Evolutionary conservation across 2,329 filamentous ascomycete species (phyloP), one percentile per base, ranked within the genome.

Genomic region (Neoscytalidium dimidiatum): DNA sequence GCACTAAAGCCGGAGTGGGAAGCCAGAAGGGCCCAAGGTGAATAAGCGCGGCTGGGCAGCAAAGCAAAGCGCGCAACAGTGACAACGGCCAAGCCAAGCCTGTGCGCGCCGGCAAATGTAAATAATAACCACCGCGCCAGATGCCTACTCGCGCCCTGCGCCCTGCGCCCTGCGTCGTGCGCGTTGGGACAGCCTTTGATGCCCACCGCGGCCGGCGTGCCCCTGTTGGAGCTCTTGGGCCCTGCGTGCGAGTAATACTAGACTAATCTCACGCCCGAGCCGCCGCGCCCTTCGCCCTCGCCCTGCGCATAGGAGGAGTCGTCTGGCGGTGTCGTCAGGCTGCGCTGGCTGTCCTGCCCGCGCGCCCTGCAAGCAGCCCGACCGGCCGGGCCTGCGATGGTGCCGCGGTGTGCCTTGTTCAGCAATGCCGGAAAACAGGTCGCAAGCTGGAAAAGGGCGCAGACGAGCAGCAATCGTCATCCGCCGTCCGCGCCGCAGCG

Each of bases 241-340:
- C 49, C 49, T 52, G 49, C 17, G 17, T 52, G 29, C 49, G 28
- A 46, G 56, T 46, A 60, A 60, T 60, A 38, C 44, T 23, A 43
- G 28, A 46, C 38, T 46, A 60, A 60, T 60, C 56, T 57, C 35
- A 43, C 56, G n/a, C 52, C 19, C 19, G 48, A n/a, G n/a, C n/a
- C n/a, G n/a, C n/a, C n/a, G n/a, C n/a, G n/a, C n/a, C n/a, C n/a
- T n/a, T n/a, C 48, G 28, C 23, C 23, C 13, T 26, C 21, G 48
- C 48, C 48, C 48, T 29, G 52, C 35, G 35, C 53, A 43, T 28
- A 23, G 35, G 21, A 23, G n/a, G 23, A 53, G n/a, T n/a, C n/a
- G 38, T 41, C 38, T 57, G 53, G 53, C 53, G 53, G 53, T 57
- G 53, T 57, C 53, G 53, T 57, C 53, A 41, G 53, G 53, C 53